phyloP scores from a whole-genome alignment of 129 eudicot genomes.

The Arctium lappa region DNA sequence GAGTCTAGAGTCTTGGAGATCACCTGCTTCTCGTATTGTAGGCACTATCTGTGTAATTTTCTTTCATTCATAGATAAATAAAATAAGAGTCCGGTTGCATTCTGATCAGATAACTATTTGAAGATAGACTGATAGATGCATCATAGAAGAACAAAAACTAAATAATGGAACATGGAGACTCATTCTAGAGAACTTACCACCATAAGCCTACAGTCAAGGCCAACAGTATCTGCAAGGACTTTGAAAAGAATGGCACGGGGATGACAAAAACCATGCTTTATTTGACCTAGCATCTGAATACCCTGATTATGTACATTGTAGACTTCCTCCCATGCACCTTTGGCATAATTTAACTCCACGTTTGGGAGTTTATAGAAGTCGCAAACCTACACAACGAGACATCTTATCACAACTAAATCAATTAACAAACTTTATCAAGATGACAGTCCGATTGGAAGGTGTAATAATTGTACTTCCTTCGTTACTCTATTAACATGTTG shows the following conservation, averaged over 20 bases:
- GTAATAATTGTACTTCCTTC: background rate
- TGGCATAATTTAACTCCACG: conserved; percentile 39
- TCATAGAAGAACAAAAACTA: background rate
- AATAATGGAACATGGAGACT: background rate
- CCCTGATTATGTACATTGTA: conserved; percentile 64
- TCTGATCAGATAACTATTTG: background rate
- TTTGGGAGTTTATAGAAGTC: conserved; percentile 61
- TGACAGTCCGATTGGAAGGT: background rate
- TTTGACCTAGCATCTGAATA: conserved; percentile 72
- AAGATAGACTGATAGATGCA: background rate
- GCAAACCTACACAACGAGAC: conserved; percentile 44
- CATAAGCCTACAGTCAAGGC: conserved; percentile 62
- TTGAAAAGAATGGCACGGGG: conserved; percentile 74
- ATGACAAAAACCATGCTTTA: conserved; percentile 76
- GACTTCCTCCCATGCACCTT: conserved; percentile 56
- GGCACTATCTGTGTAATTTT: too few species aligned
- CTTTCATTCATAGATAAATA: too few species aligned
- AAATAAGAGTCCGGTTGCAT: background rate
- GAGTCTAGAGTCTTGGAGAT: too few species aligned
- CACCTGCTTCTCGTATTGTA: too few species aligned
- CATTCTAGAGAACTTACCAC: conserved; percentile 42
- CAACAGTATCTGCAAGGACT: conserved; percentile 72
- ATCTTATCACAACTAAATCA: conserved; percentile 8
- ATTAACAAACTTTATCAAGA: background rate
- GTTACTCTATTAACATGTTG: background rate